Percentiles rank a stretch among this genome's conserved stretches.
phyloP scores from a whole-genome alignment of 768 basidiomycete genomes.

The Boletus barrowsii region DNA sequence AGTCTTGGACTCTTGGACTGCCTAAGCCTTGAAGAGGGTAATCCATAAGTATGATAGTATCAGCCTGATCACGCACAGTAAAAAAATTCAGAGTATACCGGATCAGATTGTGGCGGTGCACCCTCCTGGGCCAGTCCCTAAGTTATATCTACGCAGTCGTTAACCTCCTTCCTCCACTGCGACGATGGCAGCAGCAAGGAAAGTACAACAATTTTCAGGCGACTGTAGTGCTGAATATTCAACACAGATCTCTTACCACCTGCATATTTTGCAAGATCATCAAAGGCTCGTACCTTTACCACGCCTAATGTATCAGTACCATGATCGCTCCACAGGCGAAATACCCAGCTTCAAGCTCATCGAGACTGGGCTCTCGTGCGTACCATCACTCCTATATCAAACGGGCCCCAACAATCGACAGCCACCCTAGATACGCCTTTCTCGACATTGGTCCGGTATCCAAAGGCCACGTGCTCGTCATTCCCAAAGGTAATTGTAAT shows the following conservation, averaged over 20 bases:
- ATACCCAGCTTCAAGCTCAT: conserved; percentile 86
- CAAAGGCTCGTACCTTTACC: conserved; percentile 52
- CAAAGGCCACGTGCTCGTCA: conserved; percentile 87
- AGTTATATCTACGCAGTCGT: too few relatives aligned
- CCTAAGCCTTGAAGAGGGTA: too few relatives aligned
- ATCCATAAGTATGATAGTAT: too few relatives aligned
- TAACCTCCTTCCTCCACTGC: too few relatives aligned
- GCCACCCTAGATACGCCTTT: conserved; percentile 65
- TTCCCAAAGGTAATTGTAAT: conserved; percentile 76
- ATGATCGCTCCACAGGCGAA: conserved; percentile 51
- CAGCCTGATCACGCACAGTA: too few relatives aligned
- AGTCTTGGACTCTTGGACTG: too few relatives aligned
- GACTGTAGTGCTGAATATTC: not conserved
- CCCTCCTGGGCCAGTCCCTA: too few relatives aligned
- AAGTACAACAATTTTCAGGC: not conserved
- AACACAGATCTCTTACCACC: conserved; percentile 47
- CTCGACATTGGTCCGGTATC: conserved; percentile 90
- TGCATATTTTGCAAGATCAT: conserved; percentile 97
- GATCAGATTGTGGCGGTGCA: too few relatives aligned
- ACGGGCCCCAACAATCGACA: too few relatives aligned
- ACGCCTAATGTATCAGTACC: not conserved
- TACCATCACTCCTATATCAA: conserved; percentile 11
- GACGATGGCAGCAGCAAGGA: conserved; percentile 22
- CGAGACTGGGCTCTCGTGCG: conserved; percentile 71
- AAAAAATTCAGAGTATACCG: too few relatives aligned